phyloP scores from a whole-genome alignment of 345 rosid species.

The Turritis glabra region DNA sequence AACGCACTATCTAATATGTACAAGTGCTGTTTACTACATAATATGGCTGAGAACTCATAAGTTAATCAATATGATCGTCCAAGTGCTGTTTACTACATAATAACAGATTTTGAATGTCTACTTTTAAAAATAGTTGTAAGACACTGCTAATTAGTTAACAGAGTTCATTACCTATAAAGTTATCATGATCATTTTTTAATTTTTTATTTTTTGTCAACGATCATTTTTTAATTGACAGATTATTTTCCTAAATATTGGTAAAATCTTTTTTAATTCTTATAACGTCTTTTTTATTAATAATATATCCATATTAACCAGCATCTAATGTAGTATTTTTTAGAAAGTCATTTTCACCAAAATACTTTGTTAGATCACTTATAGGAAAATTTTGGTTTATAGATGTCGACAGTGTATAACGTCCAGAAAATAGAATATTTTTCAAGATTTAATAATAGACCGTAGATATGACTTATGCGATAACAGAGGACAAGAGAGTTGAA shows the following conservation, averaged over 20 bases:
- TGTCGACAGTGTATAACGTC: conserved; percentile 20
- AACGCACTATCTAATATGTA: not conserved
- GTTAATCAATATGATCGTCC: not conserved
- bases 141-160: not conserved
- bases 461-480: conserved; percentile 18
- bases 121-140: not conserved
- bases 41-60: not conserved
- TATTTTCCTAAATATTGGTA: not conserved
- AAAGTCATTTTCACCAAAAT: not conserved
- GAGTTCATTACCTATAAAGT: not conserved
- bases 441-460: not conserved
- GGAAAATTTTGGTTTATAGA: not conserved
- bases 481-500: conserved; percentile 32
- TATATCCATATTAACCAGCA: not conserved
- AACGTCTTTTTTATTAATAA: not conserved
- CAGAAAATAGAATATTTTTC: not conserved
- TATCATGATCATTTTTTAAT: not conserved
- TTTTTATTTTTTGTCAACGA: too few species aligned
- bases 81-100: not conserved
- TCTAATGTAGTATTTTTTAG: not conserved
- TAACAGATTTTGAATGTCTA: not conserved
- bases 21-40: not conserved
- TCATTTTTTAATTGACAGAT: not conserved
- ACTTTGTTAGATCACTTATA: not conserved
- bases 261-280: not conserved